Evolutionary conservation across 2,329 filamentous ascomycete species (phyloP).

Genomic region (Trichoderma afroharzianum): DNA sequence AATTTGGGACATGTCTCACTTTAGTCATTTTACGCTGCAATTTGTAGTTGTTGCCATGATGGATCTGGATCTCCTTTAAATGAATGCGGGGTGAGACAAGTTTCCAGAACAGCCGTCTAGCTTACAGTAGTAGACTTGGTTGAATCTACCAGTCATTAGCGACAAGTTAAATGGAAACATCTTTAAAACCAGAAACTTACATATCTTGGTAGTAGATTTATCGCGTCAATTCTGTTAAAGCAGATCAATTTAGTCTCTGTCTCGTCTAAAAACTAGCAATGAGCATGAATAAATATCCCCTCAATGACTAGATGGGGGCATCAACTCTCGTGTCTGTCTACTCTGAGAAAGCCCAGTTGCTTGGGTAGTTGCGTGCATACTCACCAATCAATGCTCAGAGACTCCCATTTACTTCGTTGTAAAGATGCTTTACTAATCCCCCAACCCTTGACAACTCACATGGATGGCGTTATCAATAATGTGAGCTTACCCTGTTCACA

Average conservation of each 20-base stretch:
- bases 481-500: not conserved
- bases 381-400: not conserved
- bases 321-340: not conserved
- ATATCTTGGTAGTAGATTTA: not conserved
- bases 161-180: not conserved
- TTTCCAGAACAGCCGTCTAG: not conserved
- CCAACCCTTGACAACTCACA: not conserved
- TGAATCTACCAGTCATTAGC: not conserved
- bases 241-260: not conserved
- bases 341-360: not conserved
- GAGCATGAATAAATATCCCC: not conserved
- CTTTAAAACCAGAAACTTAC: not conserved
- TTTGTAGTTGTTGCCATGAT: not conserved
- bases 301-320: not conserved
- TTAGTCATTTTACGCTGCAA: not conserved
- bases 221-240: not conserved
- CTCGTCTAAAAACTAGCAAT: not conserved
- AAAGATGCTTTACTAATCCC: not conserved
- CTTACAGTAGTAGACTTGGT: not conserved
- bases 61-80: not conserved
- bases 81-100: not conserved
- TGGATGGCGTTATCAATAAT: not conserved
- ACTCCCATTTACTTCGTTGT: not conserved
- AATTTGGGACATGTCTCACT: not conserved
- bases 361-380: not conserved